Conservation (phyloP, 352 stramenopile species). For the Globisporangium carolinianum region DNA sequence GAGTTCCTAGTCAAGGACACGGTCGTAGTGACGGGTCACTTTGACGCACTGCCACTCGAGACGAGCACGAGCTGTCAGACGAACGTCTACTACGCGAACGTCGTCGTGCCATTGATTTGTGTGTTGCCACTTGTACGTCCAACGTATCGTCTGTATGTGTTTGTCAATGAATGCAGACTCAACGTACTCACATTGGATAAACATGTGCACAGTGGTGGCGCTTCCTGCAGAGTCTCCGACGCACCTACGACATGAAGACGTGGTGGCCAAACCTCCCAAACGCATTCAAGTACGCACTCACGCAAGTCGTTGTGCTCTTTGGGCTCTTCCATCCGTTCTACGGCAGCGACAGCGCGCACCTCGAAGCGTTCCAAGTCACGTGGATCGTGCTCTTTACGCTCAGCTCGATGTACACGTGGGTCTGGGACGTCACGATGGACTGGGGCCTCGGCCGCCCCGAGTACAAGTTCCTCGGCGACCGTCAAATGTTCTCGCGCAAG, state of each 20-base stretch:
- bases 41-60: constrained; percentile 10
- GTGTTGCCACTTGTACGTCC: constrained; percentile 78
- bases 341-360: constrained; percentile 16
- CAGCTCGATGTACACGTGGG: constrained; percentile 76
- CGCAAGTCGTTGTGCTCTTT: constrained; percentile 81
- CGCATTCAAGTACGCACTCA: constrained; percentile 92
- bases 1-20: constrained; percentile 87
- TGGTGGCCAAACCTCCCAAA: constrained; percentile 95
- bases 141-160: not conserved
- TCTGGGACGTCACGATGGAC: constrained; percentile 85
- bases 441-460: constrained; percentile 78
- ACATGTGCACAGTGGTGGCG: constrained; percentile 72
- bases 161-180: not conserved
- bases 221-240: constrained; percentile 95
- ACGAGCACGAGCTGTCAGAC: constrained; percentile 30
- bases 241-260: constrained; percentile 92
- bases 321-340: constrained; percentile 83
- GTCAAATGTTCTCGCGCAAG: constrained; percentile 79
- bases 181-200: not conserved
- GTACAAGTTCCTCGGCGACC: constrained; percentile 69
- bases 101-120: constrained; percentile 93
- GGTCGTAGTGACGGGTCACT: constrained; percentile 14
- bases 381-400: constrained; percentile 79
- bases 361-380: constrained; percentile 42
- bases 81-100: constrained; percentile 91